Conservation (phyloP, 495 filamentous ascomycete species). For the Poronia punctata region DNA sequence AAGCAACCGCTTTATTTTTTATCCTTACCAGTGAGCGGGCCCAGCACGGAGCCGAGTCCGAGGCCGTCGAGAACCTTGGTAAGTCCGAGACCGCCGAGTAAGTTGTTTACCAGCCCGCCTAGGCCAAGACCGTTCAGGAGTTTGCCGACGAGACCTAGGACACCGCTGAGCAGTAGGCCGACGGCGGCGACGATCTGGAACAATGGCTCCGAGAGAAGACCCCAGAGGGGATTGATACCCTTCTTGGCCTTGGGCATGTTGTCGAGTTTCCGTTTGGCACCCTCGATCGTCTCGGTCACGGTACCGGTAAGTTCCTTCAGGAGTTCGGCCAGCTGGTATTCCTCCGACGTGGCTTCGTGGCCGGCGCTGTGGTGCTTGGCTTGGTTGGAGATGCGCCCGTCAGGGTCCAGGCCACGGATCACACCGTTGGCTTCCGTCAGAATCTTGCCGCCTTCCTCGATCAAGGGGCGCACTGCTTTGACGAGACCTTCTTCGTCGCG, state of each 20-base stretch:
- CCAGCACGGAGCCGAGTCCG: constrained; percentile 56
- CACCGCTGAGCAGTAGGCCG: constrained; percentile 74
- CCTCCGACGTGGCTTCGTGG: constrained; percentile 79
- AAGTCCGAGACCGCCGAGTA: constrained; percentile 75
- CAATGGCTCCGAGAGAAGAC: constrained; percentile 70
- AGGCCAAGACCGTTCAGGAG: constrained; percentile 73
- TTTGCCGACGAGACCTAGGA: constrained; percentile 73
- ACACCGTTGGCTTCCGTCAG: constrained; percentile 83
- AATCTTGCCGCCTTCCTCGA: constrained; percentile 77
- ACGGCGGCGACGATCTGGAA: constrained; percentile 93
- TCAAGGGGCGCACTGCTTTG: constrained; percentile 72
- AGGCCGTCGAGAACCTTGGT: constrained; percentile 69
- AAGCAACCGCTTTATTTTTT: constrained; percentile 12
- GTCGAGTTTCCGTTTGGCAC: constrained; percentile 75
- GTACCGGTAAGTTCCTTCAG: constrained; percentile 67
- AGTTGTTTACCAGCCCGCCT: constrained; percentile 68
- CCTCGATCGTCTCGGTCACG: constrained; percentile 71
- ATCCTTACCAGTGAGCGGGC: constrained; percentile 46
- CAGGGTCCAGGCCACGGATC: constrained; percentile 85
- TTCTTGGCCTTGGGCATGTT: constrained; percentile 95
- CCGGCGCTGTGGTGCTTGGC: constrained; percentile 76
- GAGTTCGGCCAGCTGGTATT: constrained; percentile 74
- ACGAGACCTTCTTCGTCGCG: constrained; percentile 88
- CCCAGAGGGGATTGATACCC: constrained; percentile 84
- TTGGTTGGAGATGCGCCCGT: constrained; percentile 75